Percentiles rank a stretch among this genome's conserved stretches.
Evolutionary conservation across 164 flowering plant species (phyloP).

Genomic region (Aristolochia contorta): DNA sequence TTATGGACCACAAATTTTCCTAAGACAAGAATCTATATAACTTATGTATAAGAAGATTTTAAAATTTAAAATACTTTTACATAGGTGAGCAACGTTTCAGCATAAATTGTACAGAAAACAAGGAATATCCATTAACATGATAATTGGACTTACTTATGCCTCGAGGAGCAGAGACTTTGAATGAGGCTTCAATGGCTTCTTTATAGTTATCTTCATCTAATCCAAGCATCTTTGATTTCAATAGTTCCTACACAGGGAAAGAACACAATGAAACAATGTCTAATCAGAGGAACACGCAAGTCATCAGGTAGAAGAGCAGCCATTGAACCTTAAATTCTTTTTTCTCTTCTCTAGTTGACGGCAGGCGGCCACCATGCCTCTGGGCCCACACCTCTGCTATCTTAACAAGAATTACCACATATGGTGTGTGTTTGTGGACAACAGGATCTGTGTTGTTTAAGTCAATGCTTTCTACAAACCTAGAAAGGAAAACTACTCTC

Average conservation of each 20-base stretch:
- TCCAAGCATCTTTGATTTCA: slow-evolving; percentile 58
- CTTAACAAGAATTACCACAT: slow-evolving; percentile 89
- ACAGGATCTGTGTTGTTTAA: slow-evolving; percentile 68
- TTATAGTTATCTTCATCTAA: slow-evolving; percentile 91
- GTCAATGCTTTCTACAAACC: slow-evolving; percentile 85
- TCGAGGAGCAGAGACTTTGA: slow-evolving; percentile 70
- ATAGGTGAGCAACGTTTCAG: background rate
- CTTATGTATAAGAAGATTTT: background rate
- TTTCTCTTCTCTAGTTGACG: slow-evolving; percentile 89
- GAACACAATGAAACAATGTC: too few species aligned
- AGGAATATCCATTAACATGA: background rate
- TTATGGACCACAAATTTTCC: background rate
- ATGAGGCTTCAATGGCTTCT: slow-evolving; percentile 94
- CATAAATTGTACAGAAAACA: background rate
- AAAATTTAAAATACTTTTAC: too few species aligned
- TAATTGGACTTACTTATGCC: slow-evolving; percentile 69
- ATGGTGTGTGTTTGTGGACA: slow-evolving; percentile 88
- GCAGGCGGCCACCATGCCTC: slow-evolving; percentile 60
- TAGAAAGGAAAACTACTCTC: slow-evolving; percentile 13
- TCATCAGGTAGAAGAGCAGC: too few species aligned
- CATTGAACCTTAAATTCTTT: slow-evolving; percentile 71
- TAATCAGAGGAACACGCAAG: too few species aligned
- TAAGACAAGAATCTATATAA: background rate
- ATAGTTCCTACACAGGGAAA: slow-evolving; percentile 45
- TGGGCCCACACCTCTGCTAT: slow-evolving; percentile 82